Conservation (phyloP, 768 basidiomycete genomes). For the Lactarius vividus region DNA sequence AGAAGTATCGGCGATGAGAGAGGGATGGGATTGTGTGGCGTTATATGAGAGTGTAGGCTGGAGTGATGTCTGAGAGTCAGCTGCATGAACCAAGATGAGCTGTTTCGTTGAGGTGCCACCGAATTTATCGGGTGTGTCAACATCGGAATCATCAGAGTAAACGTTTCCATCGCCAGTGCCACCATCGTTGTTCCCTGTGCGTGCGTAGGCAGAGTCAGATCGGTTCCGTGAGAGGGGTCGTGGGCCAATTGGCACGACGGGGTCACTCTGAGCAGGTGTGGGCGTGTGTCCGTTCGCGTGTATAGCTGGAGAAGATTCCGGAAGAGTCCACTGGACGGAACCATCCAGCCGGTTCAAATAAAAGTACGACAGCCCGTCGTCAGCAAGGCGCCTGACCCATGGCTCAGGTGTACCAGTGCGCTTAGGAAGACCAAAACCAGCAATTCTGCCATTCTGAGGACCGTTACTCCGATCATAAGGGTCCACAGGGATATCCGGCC, state of each 20-base stretch:
- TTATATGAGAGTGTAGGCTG: constrained; percentile 1
- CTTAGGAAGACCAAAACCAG: constrained; percentile 60
- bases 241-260: not conserved
- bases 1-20: constrained; percentile 13
- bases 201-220: constrained; percentile 37
- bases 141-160: constrained; percentile 78
- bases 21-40: not conserved
- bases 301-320: constrained; percentile 39
- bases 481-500: constrained; percentile 51
- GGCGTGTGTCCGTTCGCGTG: constrained; percentile 16
- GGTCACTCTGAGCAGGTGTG: constrained; percentile 8
- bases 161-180: constrained; percentile 53
- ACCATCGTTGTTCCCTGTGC: constrained; percentile 34
- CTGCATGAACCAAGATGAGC: constrained; percentile 3
- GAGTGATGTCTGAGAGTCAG: constrained; percentile 5
- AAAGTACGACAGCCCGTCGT: constrained; percentile 79
- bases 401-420: constrained; percentile 68
- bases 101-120: constrained; percentile 23
- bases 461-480: constrained; percentile 31
- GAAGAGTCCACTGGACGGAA: constrained; percentile 64
- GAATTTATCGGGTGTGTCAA: constrained; percentile 48
- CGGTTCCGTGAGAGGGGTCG: constrained; percentile 30
- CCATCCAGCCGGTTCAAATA: constrained; percentile 74
- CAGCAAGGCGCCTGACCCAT: constrained; percentile 79
- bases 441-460: constrained; percentile 27